Evolutionary conservation across 495 filamentous ascomycete genomes (phyloP).

Genomic region (Penicillium chermesinum): DNA sequence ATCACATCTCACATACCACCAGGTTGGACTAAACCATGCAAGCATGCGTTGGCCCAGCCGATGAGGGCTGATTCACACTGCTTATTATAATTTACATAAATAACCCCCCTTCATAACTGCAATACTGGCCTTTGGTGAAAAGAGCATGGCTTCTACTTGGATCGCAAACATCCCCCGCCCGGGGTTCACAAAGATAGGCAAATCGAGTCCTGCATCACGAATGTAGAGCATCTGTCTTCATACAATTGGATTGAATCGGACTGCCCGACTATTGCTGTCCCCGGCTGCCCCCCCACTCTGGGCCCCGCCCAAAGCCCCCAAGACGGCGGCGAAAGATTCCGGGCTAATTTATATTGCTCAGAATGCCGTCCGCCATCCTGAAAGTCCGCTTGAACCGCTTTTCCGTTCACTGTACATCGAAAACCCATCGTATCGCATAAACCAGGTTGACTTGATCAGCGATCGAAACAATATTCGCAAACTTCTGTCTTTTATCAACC

Average conservation of each 20-base stretch:
- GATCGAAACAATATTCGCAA: conserved; percentile 52
- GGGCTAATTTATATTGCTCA: conserved; percentile 16
- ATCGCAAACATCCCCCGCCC: no score
- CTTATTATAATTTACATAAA: no score
- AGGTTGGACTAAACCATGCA: no score
- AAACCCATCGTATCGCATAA: conserved; percentile 40
- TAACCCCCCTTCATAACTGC: no score
- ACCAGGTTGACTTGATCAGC: conserved; percentile 40
- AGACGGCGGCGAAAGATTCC: conserved; percentile 8
- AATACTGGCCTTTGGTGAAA: no score
- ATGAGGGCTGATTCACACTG: no score
- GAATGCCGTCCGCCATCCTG: conserved; percentile 14
- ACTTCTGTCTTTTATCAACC: conserved; percentile 44
- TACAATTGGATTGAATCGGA: conserved; percentile 45
- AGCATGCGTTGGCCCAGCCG: no score
- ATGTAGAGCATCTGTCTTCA: conserved; percentile 42
- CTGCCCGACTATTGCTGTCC: conserved; percentile 13
- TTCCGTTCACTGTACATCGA: conserved; percentile 43
- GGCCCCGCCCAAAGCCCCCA: conserved; percentile 3
- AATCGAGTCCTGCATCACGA: no score
- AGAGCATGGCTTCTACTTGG: no score
- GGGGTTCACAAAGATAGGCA: no score
- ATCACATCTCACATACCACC: no score
- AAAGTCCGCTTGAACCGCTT: conserved; percentile 45
- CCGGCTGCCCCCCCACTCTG: conserved; percentile 11